A percentile compares a stretch with the other conserved stretches of the same genome.
phyloP scores from a whole-genome alignment of 2,329 filamentous ascomycete species.

The Sporothrix schenckii region DNA sequence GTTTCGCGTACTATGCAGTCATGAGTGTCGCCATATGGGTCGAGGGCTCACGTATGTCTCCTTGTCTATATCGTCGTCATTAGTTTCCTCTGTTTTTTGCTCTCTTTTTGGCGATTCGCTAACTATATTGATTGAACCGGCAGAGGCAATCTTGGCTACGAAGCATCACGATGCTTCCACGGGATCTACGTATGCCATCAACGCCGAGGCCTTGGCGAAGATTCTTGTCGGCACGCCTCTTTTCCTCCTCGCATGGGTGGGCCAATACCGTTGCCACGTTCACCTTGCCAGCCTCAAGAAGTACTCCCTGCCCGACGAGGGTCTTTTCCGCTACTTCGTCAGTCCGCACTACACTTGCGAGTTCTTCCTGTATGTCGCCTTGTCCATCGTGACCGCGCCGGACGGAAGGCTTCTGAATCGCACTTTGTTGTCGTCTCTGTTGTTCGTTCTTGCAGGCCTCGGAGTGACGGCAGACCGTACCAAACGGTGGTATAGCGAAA shows the following conservation, averaged over 20 bases:
- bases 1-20: constrained; percentile 73
- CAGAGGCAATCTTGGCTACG: constrained; percentile 37
- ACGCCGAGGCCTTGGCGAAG: constrained; percentile 46
- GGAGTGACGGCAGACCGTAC: constrained; percentile 79
- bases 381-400: constrained; percentile 75
- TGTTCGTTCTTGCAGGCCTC: constrained; percentile 79
- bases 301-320: constrained; percentile 77
- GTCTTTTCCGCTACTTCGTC: constrained; percentile 71
- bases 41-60: constrained; percentile 70
- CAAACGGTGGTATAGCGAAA: constrained; percentile 74
- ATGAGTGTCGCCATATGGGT: constrained; percentile 81
- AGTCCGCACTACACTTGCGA: constrained; percentile 94
- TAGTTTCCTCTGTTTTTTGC: neutral
- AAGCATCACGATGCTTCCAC: constrained; percentile 37
- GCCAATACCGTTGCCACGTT: constrained; percentile 75
- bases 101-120: constrained; percentile 12
- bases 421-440: constrained; percentile 69
- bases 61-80: constrained; percentile 51
- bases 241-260: constrained; percentile 69
- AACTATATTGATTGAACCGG: constrained; percentile 14
- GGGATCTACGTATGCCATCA: too few relatives aligned
- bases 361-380: constrained; percentile 77
- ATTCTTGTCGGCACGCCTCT: constrained; percentile 60
- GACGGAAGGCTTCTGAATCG: constrained; percentile 66
- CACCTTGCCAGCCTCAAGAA: constrained; percentile 73